Conservation (phyloP, 352 stramenopile species). For the Phytophthora citrophthora region DNA sequence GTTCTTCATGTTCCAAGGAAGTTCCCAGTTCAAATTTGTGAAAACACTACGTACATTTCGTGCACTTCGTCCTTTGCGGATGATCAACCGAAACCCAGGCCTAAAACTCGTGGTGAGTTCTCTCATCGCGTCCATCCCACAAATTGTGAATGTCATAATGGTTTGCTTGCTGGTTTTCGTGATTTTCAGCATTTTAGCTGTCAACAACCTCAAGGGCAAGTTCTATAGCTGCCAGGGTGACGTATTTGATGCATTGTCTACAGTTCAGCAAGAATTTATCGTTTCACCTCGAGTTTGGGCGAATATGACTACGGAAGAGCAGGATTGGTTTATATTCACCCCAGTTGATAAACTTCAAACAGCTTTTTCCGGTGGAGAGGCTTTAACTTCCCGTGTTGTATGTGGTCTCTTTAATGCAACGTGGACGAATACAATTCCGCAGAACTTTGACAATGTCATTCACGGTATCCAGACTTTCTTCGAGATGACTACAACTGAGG, state of each 20-base stretch:
- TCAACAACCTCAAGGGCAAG: slow-evolving; percentile 92
- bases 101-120: slow-evolving; percentile 80
- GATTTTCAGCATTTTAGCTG: slow-evolving; percentile 90
- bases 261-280: slow-evolving; percentile 52
- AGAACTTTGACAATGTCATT: slow-evolving; percentile 86
- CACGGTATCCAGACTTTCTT: slow-evolving; percentile 81
- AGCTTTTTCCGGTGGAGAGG: slow-evolving; percentile 8
- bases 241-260: slow-evolving; percentile 44
- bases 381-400: slow-evolving; percentile 52
- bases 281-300: slow-evolving; percentile 50
- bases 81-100: slow-evolving; percentile 82
- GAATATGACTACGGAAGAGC: slow-evolving; percentile 42
- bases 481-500: slow-evolving; percentile 92
- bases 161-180: slow-evolving; percentile 83
- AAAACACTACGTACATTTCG: slow-evolving; percentile 79
- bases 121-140: slow-evolving; percentile 77
- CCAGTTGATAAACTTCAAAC: slow-evolving; percentile 19
- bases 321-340: slow-evolving; percentile 44
- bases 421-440: slow-evolving; percentile 60
- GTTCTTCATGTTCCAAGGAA: slow-evolving; percentile 82
- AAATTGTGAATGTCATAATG: slow-evolving; percentile 87
- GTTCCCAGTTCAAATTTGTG: slow-evolving; percentile 67
- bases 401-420: slow-evolving; percentile 47
- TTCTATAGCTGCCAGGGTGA: slow-evolving; percentile 76
- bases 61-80: slow-evolving; percentile 82